Base-by-base conservation (phyloP, 345 rosid species). In the Dimocarpus longan region DNA sequence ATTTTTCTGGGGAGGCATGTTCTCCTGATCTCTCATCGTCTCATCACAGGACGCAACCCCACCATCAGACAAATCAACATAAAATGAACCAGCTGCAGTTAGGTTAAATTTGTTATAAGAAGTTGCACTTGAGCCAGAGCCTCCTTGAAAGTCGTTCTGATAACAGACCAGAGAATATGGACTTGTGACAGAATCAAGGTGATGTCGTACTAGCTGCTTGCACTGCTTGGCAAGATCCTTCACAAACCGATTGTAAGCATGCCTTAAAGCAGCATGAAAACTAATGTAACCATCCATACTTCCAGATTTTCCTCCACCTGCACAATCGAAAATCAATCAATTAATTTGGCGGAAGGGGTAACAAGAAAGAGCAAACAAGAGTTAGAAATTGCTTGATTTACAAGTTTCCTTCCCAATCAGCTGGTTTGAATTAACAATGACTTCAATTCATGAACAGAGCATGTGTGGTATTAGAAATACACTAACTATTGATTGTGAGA, bases 111-210 rank as follows among this genome's bases (percentile, higher is more conserved):
- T 87, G 73, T 82, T 74, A 69, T 71, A 84, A 57, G 96, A 82
- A 65, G 80, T 65, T 37, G 81, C 71, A 73, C 80, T 75, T 21
- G 83, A 76, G 75, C 94, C 88, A 78, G 87, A 87, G 80, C 93
- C 92, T 82, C 88, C 91, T 73, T 86, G 90, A 79, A 84, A 86
- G 76, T 87, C 89, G 65, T 82, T 90, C 87, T 93, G 98, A 69
- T 93, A 96, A 77, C 95, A 94, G 57, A 93, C 97, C 87, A 86
- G 94, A 69, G 98, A 96, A 79, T 96, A 94, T 81, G 98, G 93
- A 66, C 99, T 94, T 5, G 98, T 96, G 39, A 89, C 98, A 44
- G 99, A 96, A 88, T 96, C 97, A 67, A 94, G 97, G 84, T 94
- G 99, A 79, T 96, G 98, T 74, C 94, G 86, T 76, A 91, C 93